Evolutionary conservation across 306 rosid genomes (phyloP).

Genomic region (Ochetophila trinervis): DNA sequence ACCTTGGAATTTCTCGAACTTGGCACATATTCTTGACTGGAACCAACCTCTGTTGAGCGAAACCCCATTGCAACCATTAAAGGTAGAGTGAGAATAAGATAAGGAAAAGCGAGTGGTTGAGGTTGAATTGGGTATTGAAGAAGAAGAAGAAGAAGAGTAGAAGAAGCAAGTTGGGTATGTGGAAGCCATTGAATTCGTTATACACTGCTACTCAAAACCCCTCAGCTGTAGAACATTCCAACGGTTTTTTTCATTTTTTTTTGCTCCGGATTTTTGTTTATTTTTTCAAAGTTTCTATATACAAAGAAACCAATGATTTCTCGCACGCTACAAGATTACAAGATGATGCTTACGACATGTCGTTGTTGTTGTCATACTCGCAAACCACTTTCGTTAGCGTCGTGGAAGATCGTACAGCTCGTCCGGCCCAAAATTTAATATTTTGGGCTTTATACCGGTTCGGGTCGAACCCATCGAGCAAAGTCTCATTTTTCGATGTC

Average conservation of each 20-base stretch:
- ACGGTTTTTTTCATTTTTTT: neutral
- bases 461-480: too few relatives aligned
- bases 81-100: slow-evolving; percentile 39
- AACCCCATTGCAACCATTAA: slow-evolving; percentile 28
- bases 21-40: slow-evolving; percentile 52
- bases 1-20: slow-evolving; percentile 80
- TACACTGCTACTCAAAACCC: neutral
- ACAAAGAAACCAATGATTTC: too few relatives aligned
- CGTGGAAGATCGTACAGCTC: too few relatives aligned
- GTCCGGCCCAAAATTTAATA: too few relatives aligned
- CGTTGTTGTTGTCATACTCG: too few relatives aligned
- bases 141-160: slow-evolving; percentile 23
- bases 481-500: too few relatives aligned
- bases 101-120: slow-evolving; percentile 47
- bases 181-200: slow-evolving; percentile 51
- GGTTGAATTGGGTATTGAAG: slow-evolving; percentile 32
- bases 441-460: too few relatives aligned
- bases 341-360: too few relatives aligned
- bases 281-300: too few relatives aligned
- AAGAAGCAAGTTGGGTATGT: slow-evolving; percentile 43
- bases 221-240: neutral
- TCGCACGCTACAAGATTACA: too few relatives aligned
- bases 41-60: slow-evolving; percentile 27
- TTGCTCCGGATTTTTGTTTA: neutral
- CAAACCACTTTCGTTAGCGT: too few relatives aligned